Conservation (phyloP, 257 asterid genomes). For the Striga asiatica region DNA sequence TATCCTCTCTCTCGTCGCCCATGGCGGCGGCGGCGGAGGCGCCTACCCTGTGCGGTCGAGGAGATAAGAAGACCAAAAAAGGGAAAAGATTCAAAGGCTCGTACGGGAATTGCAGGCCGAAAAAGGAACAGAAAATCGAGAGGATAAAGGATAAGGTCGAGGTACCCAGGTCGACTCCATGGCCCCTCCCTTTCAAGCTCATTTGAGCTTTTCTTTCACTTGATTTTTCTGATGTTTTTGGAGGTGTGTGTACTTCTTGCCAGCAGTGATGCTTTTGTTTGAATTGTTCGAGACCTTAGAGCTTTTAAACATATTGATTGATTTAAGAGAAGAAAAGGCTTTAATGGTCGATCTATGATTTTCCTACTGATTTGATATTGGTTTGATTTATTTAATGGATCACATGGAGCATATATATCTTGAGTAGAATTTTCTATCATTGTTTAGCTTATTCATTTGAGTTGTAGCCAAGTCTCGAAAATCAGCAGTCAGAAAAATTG, state of each 20-base stretch:
- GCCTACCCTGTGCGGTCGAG: neutral
- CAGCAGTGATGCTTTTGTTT: neutral
- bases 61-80: neutral
- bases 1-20: neutral
- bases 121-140: constrained; percentile 57
- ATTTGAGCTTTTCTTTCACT: neutral
- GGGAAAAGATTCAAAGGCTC: constrained; percentile 16
- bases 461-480: no score
- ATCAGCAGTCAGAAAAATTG: no score
- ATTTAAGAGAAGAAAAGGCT: no score
- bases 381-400: no score
- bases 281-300: neutral
- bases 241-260: neutral
- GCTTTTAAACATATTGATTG: neutral
- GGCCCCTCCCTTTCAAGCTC: neutral
- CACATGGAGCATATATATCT: no score
- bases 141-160: constrained; percentile 67
- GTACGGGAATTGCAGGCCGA: constrained; percentile 60
- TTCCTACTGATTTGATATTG: neutral
- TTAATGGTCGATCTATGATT: neutral
- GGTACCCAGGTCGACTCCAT: neutral
- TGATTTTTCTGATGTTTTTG: neutral
- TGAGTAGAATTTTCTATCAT: no score
- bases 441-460: no score
- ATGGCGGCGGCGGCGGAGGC: neutral